Percentiles rank a stretch among this genome's conserved stretches.
Conservation (phyloP, 768 basidiomycete species). For the Panaeolus papilionaceus region DNA sequence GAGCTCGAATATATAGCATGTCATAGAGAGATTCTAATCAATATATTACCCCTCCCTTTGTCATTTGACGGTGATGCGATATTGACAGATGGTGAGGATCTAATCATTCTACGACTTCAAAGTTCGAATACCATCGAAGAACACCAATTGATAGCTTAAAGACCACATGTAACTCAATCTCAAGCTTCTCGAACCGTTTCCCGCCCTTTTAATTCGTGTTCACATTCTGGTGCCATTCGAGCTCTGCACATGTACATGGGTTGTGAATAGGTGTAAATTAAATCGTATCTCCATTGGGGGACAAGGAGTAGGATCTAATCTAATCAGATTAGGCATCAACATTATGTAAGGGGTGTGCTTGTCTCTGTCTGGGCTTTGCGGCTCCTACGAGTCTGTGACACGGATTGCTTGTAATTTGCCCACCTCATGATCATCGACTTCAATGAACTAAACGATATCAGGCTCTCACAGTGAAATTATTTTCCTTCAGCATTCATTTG, state of each 20-base stretch:
- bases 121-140: too few relatives aligned
- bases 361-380: neutral
- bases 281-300: neutral
- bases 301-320: neutral
- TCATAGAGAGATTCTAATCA: neutral
- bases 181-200: too few relatives aligned
- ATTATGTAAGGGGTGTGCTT: neutral
- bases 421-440: neutral
- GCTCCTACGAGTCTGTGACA: neutral
- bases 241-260: too few relatives aligned
- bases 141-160: too few relatives aligned
- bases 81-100: slow-evolving; percentile 1
- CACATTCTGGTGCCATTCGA: too few relatives aligned
- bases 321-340: neutral
- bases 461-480: too few relatives aligned
- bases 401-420: neutral
- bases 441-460: neutral
- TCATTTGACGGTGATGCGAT: neutral
- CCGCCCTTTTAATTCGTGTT: too few relatives aligned
- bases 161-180: too few relatives aligned
- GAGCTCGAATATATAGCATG: neutral
- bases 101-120: neutral
- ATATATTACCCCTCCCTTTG: neutral
- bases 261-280: too few relatives aligned
- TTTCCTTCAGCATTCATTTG: neutral